Base-by-base conservation (phyloP, 257 asterid genomes). In the Oldenlandia corymbosa region DNA sequence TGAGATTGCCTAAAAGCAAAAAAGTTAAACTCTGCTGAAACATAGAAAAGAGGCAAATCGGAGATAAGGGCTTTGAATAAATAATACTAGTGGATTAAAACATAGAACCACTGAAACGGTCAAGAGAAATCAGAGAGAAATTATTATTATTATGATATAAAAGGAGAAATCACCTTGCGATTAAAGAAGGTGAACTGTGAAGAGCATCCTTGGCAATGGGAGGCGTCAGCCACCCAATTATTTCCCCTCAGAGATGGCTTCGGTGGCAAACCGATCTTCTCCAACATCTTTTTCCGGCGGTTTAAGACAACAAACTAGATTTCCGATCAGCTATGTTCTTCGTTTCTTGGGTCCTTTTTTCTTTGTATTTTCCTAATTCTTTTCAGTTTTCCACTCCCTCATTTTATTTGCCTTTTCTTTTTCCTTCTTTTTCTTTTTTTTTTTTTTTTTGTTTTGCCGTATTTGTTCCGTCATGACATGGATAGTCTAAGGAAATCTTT, bases 161-260 rank as follows among this genome's bases (percentile, higher is more conserved):
- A 54, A 51, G 24, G 36, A 37, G 42, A 34, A n/a, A 46, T 43
- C 27, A 93, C 99, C 97, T 90, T 93, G 77, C 99, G 97, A 84
- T 93, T 93, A 80, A 93, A 80, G 85, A 93, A 87, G 71, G 97
- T 85, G 83, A 93, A 93, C 79, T 85, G 95, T 1, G 96, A 77
- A 64, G 97, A 85, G 78, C 99, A 93, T 82, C 87, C 91, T 79
- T 93, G 99, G 82, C 99, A 93, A 76, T 90, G 88, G 8, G 97
- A 82, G 73, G 95, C 94, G 64, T 93, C 97, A 73, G 78, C 88
- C 34, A 93, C 97, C 99, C 99, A 87, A 78, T 27, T 76, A 62
- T 76, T 90, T 52, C 99, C 99, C 71, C 95, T 77, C 59, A 84
- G 59, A 5, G 97, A 87, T 63, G 99, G 99, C 80, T 81, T 93